Evolutionary conservation across 805 yeast species (phyloP).

Genomic region (Saturnispora kantuleensis): DNA sequence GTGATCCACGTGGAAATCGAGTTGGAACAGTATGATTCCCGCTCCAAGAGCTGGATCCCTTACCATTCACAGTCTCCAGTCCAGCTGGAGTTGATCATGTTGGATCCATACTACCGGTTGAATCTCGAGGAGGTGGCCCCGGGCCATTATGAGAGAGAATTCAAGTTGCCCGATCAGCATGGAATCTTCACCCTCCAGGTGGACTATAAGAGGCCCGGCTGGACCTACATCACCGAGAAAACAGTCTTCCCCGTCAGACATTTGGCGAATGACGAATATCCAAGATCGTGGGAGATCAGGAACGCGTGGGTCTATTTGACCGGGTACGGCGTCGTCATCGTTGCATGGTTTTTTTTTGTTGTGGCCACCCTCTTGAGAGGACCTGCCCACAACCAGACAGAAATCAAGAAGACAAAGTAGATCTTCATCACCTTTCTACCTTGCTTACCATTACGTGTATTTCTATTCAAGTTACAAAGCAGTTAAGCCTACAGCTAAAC

Average conservation of each 20-base stretch:
- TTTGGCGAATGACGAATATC: conserved; percentile 90
- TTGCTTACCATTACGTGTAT: too few species aligned
- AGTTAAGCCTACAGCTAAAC: too few species aligned
- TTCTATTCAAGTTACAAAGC: too few species aligned
- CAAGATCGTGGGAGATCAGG: conserved; percentile 85
- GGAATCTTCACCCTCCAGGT: conserved; percentile 87
- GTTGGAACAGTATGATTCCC: conserved; percentile 36
- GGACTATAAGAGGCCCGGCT: conserved; percentile 72
- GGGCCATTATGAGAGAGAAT: conserved; percentile 43
- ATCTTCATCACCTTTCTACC: neutral
- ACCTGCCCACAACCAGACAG: conserved; percentile 11
- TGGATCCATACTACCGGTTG: conserved; percentile 90
- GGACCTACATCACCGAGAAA: conserved; percentile 53
- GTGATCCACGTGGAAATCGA: conserved; percentile 47
- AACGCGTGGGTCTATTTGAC: conserved; percentile 88
- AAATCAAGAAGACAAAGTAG: conserved; percentile 17
- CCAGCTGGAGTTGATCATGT: conserved; percentile 80
- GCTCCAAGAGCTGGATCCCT: conserved; percentile 53
- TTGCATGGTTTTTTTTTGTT: conserved; percentile 74
- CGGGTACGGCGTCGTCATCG: conserved; percentile 56
- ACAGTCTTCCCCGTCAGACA: conserved; percentile 80
- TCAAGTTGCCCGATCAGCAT: conserved; percentile 87
- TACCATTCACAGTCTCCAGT: conserved; percentile 35
- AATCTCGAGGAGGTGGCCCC: conserved; percentile 38
- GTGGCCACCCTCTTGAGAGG: conserved; percentile 42